phyloP scores from a whole-genome alignment of 2,329 filamentous ascomycete genomes.

The Knufia petricola region DNA sequence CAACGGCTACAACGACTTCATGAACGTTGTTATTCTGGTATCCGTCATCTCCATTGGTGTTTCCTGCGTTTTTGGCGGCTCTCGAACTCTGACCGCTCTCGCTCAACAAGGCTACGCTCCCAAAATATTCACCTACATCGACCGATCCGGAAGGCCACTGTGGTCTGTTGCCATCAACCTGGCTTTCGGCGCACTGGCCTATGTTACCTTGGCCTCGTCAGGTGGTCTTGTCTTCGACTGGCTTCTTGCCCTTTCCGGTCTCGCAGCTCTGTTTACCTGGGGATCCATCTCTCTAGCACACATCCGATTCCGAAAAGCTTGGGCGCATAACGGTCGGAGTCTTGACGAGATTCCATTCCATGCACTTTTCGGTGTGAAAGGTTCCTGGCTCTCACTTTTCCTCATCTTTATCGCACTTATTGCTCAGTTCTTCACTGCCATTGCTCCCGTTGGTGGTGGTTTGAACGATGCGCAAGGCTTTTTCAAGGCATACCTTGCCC shows the following conservation, averaged over 20 bases:
- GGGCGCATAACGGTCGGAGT: slow-evolving; percentile 58
- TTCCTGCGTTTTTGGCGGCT: slow-evolving; percentile 48
- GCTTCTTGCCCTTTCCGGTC: slow-evolving; percentile 54
- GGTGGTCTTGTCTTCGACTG: slow-evolving; percentile 50
- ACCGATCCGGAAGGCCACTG: slow-evolving; percentile 36
- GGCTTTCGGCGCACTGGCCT: slow-evolving; percentile 33
- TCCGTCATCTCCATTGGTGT: slow-evolving; percentile 52
- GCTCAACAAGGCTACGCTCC: slow-evolving; percentile 37
- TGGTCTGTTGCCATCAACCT: slow-evolving; percentile 31
- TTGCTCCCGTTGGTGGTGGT: slow-evolving; percentile 56
- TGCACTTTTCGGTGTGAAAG: slow-evolving; percentile 66
- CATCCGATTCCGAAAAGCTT: slow-evolving; percentile 81
- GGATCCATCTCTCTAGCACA: slow-evolving; percentile 59
- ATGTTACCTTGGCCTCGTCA: slow-evolving; percentile 42
- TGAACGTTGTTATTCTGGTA: slow-evolving; percentile 57
- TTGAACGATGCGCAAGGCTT: slow-evolving; percentile 51
- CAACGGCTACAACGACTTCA: slow-evolving; percentile 50
- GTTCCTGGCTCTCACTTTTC: slow-evolving; percentile 68
- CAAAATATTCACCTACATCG: slow-evolving; percentile 36
- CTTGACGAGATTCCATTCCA: slow-evolving; percentile 70
- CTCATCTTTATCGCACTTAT: slow-evolving; percentile 68
- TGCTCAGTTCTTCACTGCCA: slow-evolving; percentile 81
- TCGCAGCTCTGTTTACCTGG: slow-evolving; percentile 57
- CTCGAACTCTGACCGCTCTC: slow-evolving; percentile 47
- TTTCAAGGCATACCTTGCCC: slow-evolving; percentile 54